phyloP scores from a whole-genome alignment of 345 rosid species.

The Acer negundo region DNA sequence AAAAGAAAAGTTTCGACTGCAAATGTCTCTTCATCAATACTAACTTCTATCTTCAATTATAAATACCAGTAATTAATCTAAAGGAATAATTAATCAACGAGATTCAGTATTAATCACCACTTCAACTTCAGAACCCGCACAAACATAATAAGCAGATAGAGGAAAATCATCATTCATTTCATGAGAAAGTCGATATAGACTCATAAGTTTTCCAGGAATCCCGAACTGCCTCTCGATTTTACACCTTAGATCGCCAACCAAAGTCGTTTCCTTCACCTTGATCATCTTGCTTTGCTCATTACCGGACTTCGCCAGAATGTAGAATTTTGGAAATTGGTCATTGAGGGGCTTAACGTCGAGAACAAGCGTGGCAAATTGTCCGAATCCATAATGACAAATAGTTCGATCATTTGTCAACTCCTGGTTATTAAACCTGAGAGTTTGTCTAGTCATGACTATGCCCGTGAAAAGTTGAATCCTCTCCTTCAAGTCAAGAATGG shows the following conservation, averaged over 20 bases:
- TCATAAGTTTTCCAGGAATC: no score
- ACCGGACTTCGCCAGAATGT: background rate
- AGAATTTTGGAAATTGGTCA: background rate
- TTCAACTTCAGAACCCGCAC: background rate
- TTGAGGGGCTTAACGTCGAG: background rate
- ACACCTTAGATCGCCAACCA: background rate
- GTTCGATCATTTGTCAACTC: background rate
- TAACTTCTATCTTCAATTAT: no score
- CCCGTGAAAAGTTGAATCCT: no score
- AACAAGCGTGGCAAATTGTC: background rate
- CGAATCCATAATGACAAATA: background rate
- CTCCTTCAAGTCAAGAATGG: conserved; percentile 1
- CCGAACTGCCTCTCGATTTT: background rate
- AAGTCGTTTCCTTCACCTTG: background rate
- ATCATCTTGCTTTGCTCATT: background rate
- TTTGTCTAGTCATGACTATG: background rate
- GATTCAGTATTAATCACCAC: background rate
- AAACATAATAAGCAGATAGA: background rate
- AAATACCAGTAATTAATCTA: no score
- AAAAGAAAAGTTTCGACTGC: no score
- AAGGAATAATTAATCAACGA: no score
- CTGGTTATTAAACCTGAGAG: background rate
- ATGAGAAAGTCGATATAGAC: background rate
- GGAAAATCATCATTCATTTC: conserved; percentile 1
- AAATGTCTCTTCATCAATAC: no score